Evolutionary conservation across 2,329 filamentous ascomycete genomes (phyloP).

Genomic region (Bipolaris cookei): DNA sequence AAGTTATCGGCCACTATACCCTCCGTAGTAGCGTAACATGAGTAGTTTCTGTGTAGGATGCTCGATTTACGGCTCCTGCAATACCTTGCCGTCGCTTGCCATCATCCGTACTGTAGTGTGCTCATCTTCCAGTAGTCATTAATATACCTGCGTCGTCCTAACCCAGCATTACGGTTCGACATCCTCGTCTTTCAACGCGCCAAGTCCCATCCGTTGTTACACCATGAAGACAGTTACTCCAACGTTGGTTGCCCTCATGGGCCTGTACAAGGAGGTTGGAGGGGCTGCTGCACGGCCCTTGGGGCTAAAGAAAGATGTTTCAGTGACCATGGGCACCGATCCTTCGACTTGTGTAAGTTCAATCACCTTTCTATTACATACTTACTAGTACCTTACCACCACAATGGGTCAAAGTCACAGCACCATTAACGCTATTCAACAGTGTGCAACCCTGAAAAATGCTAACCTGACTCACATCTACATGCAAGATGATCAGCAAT

Average conservation of each 20-base stretch:
- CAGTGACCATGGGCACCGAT: not conserved
- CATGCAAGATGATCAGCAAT: slow-evolving; percentile 21
- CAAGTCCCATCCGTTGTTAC: slow-evolving; percentile 6
- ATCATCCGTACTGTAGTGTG: not conserved
- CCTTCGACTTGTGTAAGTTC: slow-evolving; percentile 16
- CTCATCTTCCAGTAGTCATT: not conserved
- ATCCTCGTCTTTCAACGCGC: slow-evolving; percentile 13
- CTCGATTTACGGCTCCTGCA: not conserved
- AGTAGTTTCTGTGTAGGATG: not conserved
- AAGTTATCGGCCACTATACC: not conserved
- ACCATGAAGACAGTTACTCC: slow-evolving; percentile 15
- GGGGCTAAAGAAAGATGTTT: not conserved
- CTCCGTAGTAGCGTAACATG: not conserved
- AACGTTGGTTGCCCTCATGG: slow-evolving; percentile 6
- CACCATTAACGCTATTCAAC: slow-evolving; percentile 11
- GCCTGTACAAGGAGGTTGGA: slow-evolving; percentile 4
- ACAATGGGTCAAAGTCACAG: not conserved
- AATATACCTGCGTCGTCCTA: slow-evolving; percentile 5
- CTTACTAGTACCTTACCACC: not conserved
- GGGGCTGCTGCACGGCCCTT: not conserved
- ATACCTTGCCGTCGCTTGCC: not conserved
- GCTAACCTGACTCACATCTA: slow-evolving; percentile 24
- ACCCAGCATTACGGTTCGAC: slow-evolving; percentile 5
- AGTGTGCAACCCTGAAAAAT: slow-evolving; percentile 28
- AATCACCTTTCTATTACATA: not conserved